Evolutionary conservation across 1,139 yeast genomes (phyloP).

Genomic region (Pichia sp.): DNA sequence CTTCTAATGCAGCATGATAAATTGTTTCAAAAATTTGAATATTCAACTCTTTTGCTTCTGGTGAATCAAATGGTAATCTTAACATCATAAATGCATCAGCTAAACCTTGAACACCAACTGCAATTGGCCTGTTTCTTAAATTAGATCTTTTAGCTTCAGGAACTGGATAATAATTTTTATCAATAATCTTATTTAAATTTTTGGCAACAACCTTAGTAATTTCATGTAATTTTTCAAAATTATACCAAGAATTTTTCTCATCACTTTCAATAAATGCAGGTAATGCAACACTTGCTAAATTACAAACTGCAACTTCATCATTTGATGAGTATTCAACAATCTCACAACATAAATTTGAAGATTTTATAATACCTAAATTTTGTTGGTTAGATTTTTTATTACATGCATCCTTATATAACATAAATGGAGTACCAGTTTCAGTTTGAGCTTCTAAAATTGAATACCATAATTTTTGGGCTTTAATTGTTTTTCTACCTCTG

Average conservation of each 20-base stretch:
- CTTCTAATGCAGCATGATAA: constrained; percentile 53
- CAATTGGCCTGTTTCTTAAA: constrained; percentile 54
- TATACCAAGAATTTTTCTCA: constrained; percentile 38
- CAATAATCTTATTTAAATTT: constrained; percentile 52
- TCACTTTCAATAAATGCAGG: constrained; percentile 48
- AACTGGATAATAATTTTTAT: constrained; percentile 52
- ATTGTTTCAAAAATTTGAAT: constrained; percentile 57
- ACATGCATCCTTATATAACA: constrained; percentile 58
- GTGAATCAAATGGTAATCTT: constrained; percentile 52
- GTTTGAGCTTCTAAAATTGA: constrained; percentile 55
- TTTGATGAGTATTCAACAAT: constrained; percentile 54
- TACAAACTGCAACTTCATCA: constrained; percentile 56
- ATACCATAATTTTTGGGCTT: constrained; percentile 56
- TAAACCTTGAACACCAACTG: constrained; percentile 59
- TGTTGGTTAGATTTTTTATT: constrained; percentile 52
- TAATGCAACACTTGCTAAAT: constrained; percentile 54
- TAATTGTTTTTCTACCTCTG: constrained; percentile 43
- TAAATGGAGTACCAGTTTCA: constrained; percentile 60
- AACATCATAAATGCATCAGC: constrained; percentile 54
- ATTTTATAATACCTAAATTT: constrained; percentile 54
- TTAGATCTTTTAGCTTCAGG: constrained; percentile 48
- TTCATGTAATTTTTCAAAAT: constrained; percentile 49
- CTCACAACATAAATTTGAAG: constrained; percentile 58
- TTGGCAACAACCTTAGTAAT: constrained; percentile 48
- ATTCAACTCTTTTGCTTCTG: constrained; percentile 49